Evolutionary conservation across 495 filamentous ascomycete genomes (phyloP).

Genomic region (Terfezia boudieri): DNA sequence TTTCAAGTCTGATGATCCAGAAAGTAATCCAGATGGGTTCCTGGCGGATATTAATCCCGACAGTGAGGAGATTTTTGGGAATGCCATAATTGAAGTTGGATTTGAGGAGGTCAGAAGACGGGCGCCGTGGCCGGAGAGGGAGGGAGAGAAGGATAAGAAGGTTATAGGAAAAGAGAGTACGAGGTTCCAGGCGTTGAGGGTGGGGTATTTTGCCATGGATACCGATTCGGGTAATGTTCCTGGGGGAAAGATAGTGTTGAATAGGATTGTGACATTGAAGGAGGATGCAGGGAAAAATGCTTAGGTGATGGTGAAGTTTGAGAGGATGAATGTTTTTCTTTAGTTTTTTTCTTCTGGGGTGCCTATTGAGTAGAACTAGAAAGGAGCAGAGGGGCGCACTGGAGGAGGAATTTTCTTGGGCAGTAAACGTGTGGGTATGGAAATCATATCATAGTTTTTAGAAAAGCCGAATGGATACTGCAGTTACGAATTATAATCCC

Average conservation of each 20-base stretch:
- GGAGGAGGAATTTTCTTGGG: no score
- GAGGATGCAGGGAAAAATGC: slow-evolving; percentile 55
- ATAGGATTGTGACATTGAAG: slow-evolving; percentile 82
- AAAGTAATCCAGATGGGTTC: slow-evolving; percentile 48
- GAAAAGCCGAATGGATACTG: no score
- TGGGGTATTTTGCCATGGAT: slow-evolving; percentile 76
- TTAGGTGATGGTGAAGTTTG: background rate
- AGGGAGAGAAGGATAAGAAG: slow-evolving; percentile 35
- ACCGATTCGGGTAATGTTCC: slow-evolving; percentile 39
- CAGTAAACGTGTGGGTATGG: no score
- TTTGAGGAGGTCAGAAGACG: slow-evolving; percentile 53
- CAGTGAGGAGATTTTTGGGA: slow-evolving; percentile 50
- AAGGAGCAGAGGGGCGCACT: no score
- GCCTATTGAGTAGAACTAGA: no score
- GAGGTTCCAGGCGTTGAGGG: slow-evolving; percentile 78
- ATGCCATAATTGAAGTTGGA: slow-evolving; percentile 67
- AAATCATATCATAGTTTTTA: no score
- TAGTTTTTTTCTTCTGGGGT: no score
- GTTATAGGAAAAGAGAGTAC: slow-evolving; percentile 47
- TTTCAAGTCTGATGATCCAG: slow-evolving; percentile 69
- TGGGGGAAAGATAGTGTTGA: slow-evolving; percentile 51
- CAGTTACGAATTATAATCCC: no score
- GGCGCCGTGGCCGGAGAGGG: slow-evolving; percentile 65
- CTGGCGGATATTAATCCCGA: slow-evolving; percentile 67
- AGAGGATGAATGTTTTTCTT: no score